Base-by-base conservation (phyloP, 2,329 filamentous ascomycete genomes). In the Aspergillus chevalieri region DNA sequence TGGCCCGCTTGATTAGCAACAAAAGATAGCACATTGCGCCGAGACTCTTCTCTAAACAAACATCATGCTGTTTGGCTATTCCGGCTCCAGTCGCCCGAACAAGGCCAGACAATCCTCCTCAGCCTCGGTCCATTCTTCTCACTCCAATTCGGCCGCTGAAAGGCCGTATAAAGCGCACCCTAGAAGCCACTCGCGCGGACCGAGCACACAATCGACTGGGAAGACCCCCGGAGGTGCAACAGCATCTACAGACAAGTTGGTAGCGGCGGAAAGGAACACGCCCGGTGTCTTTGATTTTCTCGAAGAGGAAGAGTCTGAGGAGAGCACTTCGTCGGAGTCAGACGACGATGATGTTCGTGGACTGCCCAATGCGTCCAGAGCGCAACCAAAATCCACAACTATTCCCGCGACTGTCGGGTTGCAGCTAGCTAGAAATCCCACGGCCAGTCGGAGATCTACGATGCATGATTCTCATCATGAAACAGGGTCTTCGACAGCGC, bases 281-380 rank as follows among this genome's bases (percentile, higher is more conserved):
- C 67, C 68, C 4, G 65, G 71, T 56, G 69, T 72, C 7, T 72
- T 72, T 54, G 63, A 72, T 42, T 72, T 66, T 43, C 58, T 72
- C 15, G 55, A 48, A 1, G 48, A 56, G 21, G 58, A 57, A 2
- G 60, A 53, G 1, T 57, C 55, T 9, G 54, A 59, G 22, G 50
- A 55, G 30, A 38, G 34, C 26, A 30, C 26, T 41, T 41, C 38
- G 10, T 41, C 38, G 17, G 17, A 21, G 15, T 41, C 34, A 17
- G 39, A 42, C 19, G 39, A 24, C 19, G 15, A 19, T 9, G 52
- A 52, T 33, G 24, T 52, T n/a, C 12, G 12, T 48, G 17, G 17
- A 17, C 12, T 43, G 12, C 36, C 46, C 17, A 34, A 15, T 14
- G 24, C 33, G 22, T 8, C 39, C 39, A 22, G 17, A 19, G 39